Conservation (phyloP, 768 basidiomycete genomes). For the Amanita muscaria region DNA sequence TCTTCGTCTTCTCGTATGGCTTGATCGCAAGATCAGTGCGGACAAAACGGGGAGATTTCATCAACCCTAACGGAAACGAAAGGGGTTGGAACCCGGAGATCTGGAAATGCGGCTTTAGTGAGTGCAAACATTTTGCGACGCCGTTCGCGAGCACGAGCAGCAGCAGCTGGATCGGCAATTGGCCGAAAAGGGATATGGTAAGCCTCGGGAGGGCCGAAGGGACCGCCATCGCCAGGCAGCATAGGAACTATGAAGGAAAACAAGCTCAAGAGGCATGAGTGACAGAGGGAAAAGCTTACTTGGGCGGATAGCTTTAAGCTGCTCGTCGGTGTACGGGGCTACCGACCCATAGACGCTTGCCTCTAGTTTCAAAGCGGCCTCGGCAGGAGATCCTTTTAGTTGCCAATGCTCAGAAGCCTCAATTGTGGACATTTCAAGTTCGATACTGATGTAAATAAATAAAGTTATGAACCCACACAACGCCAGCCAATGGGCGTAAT, state of each 20-base stretch:
- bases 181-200: slow-evolving; percentile 5
- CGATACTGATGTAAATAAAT: too few species aligned
- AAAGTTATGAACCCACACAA: too few species aligned
- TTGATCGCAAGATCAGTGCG: too few species aligned
- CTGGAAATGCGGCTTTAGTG: slow-evolving; percentile 3
- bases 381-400: slow-evolving; percentile 3
- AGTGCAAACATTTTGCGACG: slow-evolving; percentile 3
- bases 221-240: slow-evolving; percentile 3
- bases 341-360: slow-evolving; percentile 4
- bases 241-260: background rate
- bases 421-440: slow-evolving; percentile 1
- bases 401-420: background rate
- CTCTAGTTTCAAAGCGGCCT: slow-evolving; percentile 5
- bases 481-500: too few species aligned
- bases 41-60: background rate
- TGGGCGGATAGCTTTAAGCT: slow-evolving; percentile 7
- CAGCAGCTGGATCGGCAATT: slow-evolving; percentile 4
- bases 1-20: too few species aligned
- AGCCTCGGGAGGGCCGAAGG: slow-evolving; percentile 1
- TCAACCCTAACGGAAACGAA: background rate
- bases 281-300: slow-evolving; percentile 2
- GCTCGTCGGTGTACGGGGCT: slow-evolving; percentile 6
- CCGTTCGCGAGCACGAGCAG: slow-evolving; percentile 4
- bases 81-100: slow-evolving; percentile 2
- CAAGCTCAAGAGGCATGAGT: slow-evolving; percentile 4